A percentile compares a stretch with the other conserved stretches of the same genome.
These are phyloP conservation scores for Suhomyces vadensis DNA, from an alignment of 805 yeast species.

Conservation along the genomic window DNA sequence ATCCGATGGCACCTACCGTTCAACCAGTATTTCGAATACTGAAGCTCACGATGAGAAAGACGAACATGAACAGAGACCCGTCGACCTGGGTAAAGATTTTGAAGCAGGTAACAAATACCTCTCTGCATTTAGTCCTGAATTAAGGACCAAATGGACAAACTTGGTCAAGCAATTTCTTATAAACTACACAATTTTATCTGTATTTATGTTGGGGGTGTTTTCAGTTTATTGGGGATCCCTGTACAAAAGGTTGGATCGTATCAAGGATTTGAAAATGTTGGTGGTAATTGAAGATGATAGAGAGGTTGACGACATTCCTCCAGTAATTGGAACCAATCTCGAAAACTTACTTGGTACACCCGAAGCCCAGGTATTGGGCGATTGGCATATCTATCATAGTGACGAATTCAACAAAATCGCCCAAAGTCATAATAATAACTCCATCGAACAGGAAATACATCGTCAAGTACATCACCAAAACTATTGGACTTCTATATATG, in stretches of 20 bases:
- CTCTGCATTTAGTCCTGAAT: neutral
- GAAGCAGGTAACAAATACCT: neutral
- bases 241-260: conserved; percentile 28
- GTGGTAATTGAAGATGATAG: conserved; percentile 38
- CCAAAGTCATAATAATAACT: conserved; percentile 17
- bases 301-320: conserved; percentile 21
- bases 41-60: neutral
- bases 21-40: neutral
- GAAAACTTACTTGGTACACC: conserved; percentile 13
- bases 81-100: neutral
- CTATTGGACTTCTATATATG: conserved; percentile 33
- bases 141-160: neutral
- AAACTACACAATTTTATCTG: conserved; percentile 27
- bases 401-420: conserved; percentile 32
- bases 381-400: conserved; percentile 23
- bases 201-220: conserved; percentile 31
- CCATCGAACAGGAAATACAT: conserved; percentile 20
- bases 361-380: conserved; percentile 25
- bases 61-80: neutral
- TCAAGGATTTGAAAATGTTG: conserved; percentile 35
- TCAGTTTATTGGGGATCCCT: conserved; percentile 45
- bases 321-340: conserved; percentile 32
- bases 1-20: neutral
- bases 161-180: conserved; percentile 18
- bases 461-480: conserved; percentile 26